Conservation (phyloP, 345 rosid species). For the Pelargonium nanum region DNA sequence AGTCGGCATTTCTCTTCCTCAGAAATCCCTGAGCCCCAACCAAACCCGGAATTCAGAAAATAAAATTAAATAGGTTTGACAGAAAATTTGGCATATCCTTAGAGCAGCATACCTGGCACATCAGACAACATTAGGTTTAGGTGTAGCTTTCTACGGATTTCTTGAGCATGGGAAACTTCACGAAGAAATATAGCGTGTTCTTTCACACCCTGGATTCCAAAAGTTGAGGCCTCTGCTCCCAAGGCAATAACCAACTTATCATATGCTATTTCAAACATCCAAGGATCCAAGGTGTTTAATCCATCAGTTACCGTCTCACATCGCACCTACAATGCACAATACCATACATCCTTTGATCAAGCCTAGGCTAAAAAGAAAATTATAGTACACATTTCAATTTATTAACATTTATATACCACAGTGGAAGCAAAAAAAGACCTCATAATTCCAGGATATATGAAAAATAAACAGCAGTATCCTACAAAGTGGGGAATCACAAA, state of each 20-base stretch:
- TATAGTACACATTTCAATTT: no score
- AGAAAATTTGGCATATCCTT: background rate
- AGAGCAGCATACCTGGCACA: constrained; percentile 46
- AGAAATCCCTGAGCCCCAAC: constrained; percentile 39
- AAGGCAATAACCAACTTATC: constrained; percentile 79
- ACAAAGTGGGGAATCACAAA: no score
- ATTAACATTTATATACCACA: no score
- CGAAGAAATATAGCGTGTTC: constrained; percentile 77
- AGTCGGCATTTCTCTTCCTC: constrained; percentile 75
- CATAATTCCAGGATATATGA: no score
- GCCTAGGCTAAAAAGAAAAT: no score
- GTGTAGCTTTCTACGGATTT: constrained; percentile 79
- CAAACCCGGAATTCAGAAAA: constrained; percentile 5
- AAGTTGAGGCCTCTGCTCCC: constrained; percentile 81
- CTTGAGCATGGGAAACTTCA: constrained; percentile 93
- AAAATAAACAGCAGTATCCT: no score
- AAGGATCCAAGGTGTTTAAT: constrained; percentile 33
- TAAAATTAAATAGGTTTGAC: background rate
- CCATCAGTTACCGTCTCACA: constrained; percentile 81
- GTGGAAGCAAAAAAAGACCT: no score
- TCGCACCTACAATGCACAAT: constrained; percentile 39
- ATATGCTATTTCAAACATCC: constrained; percentile 70
- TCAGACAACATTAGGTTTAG: constrained; percentile 93
- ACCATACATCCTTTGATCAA: constrained; percentile 5
- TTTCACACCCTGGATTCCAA: constrained; percentile 68